Evolutionary conservation across 1,284 basidiomycete species (phyloP).

Genomic region (Meira miltonrushii): DNA sequence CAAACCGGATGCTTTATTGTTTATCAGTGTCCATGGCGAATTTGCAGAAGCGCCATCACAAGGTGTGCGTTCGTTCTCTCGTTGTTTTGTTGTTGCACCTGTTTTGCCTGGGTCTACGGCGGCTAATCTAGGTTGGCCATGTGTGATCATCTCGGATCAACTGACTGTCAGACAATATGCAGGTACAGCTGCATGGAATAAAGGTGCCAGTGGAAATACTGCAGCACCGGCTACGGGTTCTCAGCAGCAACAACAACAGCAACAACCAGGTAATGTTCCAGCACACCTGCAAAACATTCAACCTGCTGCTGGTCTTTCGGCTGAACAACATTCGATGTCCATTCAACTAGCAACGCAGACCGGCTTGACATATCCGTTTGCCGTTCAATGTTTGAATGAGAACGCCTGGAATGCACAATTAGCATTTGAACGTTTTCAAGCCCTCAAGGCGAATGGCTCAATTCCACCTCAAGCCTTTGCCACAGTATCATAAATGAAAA

Average conservation of each 20-base stretch:
- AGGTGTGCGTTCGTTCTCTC: constrained; percentile 85
- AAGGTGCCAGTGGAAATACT: constrained; percentile 20
- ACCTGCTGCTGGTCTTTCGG: constrained; percentile 15
- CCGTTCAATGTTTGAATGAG: constrained; percentile 52
- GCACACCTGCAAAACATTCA: constrained; percentile 24
- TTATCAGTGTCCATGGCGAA: constrained; percentile 83
- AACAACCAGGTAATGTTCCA: constrained; percentile 15
- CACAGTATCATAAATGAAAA: neutral
- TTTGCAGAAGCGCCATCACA: constrained; percentile 66
- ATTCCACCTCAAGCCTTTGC: constrained; percentile 16
- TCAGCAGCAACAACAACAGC: neutral
- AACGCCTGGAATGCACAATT: constrained; percentile 51
- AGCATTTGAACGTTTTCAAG: constrained; percentile 50
- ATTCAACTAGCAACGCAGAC: constrained; percentile 50
- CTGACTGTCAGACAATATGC: constrained; percentile 78
- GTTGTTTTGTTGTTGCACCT: constrained; percentile 80
- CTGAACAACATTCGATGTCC: constrained; percentile 49
- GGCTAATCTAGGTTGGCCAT: constrained; percentile 77
- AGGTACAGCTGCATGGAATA: constrained; percentile 64
- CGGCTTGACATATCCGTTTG: constrained; percentile 50
- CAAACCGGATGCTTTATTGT: constrained; percentile 59
- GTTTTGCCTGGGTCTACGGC: constrained; percentile 76
- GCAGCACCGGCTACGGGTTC: constrained; percentile 11
- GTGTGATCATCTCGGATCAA: constrained; percentile 81
- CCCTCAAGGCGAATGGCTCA: constrained; percentile 24